phyloP scores from a whole-genome alignment of 108 stramenopile species.

The Nannochloropsis gaditana region DNA sequence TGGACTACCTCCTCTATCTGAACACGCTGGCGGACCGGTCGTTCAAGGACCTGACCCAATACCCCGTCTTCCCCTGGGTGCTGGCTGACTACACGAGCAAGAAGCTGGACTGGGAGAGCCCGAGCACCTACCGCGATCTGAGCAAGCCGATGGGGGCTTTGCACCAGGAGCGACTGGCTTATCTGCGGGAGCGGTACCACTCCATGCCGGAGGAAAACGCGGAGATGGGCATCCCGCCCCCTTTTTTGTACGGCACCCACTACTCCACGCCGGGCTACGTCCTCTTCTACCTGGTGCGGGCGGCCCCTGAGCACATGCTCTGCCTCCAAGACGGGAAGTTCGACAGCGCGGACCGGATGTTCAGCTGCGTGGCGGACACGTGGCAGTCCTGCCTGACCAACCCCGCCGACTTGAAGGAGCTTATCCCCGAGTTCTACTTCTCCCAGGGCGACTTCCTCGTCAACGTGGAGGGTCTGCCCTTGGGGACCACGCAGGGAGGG shows the following conservation, averaged over 20 bases:
- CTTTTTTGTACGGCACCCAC: conserved; percentile 90
- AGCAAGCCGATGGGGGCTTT: conserved; percentile 59
- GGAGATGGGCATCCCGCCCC: conserved; percentile 51
- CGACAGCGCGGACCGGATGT: conserved; percentile 92
- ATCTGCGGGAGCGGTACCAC: conserved; percentile 40
- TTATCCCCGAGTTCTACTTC: conserved; percentile 88
- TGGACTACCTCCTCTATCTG: conserved; percentile 84
- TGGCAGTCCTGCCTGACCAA: conserved; percentile 73
- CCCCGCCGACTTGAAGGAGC: conserved; percentile 94
- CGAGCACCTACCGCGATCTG: conserved; percentile 58
- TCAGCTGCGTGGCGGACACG: conserved; percentile 67
- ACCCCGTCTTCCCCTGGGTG: conserved; percentile 99
- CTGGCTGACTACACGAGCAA: conserved; percentile 67
- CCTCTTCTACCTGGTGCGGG: conserved; percentile 88
- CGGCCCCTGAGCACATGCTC: conserved; percentile 93
- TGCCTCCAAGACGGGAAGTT: conserved; percentile 88
- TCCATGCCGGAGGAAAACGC: conserved; percentile 41
- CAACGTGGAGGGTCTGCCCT: conserved; percentile 72
- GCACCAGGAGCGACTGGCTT: conserved; percentile 32
- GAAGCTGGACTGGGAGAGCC: conserved; percentile 62
- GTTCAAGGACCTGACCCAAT: conserved; percentile 87
- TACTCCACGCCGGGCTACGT: conserved; percentile 95
- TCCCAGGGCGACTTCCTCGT: conserved; percentile 73
- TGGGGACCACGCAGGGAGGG: conserved; percentile 79
- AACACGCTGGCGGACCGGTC: conserved; percentile 89